These are phyloP conservation scores for Curvularia hawaiiensis DNA, from an alignment of 2,329 filamentous ascomycete species.

Conservation along the genomic window DNA sequence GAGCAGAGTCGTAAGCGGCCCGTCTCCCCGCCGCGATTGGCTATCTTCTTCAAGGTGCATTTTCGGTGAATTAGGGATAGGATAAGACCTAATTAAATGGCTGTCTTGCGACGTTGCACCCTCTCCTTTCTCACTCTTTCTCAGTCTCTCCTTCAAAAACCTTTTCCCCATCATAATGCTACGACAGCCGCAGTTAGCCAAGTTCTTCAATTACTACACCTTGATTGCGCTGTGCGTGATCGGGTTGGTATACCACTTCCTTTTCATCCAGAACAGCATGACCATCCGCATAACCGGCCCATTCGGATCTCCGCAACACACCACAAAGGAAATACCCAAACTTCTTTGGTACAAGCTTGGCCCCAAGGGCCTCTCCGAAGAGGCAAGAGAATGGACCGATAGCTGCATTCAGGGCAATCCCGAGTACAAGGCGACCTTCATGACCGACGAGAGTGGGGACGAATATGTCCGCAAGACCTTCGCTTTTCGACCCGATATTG, in stretches of 20 bases:
- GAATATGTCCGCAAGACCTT: slow-evolving; percentile 44
- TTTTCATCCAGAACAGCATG: background rate
- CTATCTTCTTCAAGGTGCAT: background rate
- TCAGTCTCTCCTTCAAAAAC: background rate
- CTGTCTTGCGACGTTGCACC: background rate
- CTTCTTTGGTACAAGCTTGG: slow-evolving; percentile 52
- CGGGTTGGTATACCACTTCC: slow-evolving; percentile 8
- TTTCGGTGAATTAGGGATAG: background rate
- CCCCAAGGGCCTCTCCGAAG: slow-evolving; percentile 41
- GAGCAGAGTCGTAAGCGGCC: background rate
- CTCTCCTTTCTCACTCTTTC: background rate
- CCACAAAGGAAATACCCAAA: slow-evolving; percentile 30
- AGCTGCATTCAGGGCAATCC: slow-evolving; percentile 40
- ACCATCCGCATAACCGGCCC: background rate
- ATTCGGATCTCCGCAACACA: background rate
- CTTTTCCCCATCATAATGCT: background rate
- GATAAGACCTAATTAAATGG: background rate
- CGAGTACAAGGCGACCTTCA: slow-evolving; percentile 32
- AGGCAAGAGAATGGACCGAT: slow-evolving; percentile 39
- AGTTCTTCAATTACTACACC: slow-evolving; percentile 1
- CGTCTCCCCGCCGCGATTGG: background rate
- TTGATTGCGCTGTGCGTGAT: slow-evolving; percentile 5
- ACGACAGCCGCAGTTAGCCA: background rate
- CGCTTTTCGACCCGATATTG: slow-evolving; percentile 44
- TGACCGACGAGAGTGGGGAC: slow-evolving; percentile 41